These are phyloP conservation scores for Pythium periplocum DNA, from an alignment of 352 stramenopile species.

Conservation along the genomic window DNA sequence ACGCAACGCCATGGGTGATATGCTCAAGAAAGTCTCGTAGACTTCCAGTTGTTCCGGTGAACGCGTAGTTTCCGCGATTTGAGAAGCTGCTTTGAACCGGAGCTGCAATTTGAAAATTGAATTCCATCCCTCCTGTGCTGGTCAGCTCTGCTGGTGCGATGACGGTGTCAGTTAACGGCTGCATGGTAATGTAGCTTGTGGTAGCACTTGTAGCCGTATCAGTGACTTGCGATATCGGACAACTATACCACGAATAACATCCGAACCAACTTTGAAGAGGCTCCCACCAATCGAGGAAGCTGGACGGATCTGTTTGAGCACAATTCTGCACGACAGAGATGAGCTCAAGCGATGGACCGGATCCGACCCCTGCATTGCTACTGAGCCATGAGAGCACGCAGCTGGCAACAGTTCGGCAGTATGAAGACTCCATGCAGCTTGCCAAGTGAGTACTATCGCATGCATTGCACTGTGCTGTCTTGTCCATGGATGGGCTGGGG, in stretches of 20 bases:
- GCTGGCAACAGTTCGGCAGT: constrained; percentile 6
- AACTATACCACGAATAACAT: constrained; percentile 17
- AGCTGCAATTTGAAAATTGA: no score
- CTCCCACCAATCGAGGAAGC: constrained; percentile 25
- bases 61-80: no score
- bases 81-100: no score
- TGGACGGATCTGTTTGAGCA: no score
- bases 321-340: background rate
- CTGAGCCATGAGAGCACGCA: constrained; percentile 3
- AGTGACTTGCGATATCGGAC: constrained; percentile 3
- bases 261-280: constrained; percentile 20
- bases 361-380: constrained; percentile 3
- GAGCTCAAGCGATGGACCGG: constrained; percentile 2
- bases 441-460: constrained; percentile 13
- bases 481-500: background rate
- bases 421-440: constrained; percentile 7
- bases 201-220: no score
- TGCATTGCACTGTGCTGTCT: background rate
- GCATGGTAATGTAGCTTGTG: no score
- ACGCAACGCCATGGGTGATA: no score
- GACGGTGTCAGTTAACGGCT: no score
- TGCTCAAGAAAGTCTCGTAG: no score
- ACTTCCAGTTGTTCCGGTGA: no score
- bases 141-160: no score
- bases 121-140: no score